These are phyloP conservation scores for Zoysia pacifica DNA, from an alignment of 176 grass and related monocot species.

Conservation along the genomic window DNA sequence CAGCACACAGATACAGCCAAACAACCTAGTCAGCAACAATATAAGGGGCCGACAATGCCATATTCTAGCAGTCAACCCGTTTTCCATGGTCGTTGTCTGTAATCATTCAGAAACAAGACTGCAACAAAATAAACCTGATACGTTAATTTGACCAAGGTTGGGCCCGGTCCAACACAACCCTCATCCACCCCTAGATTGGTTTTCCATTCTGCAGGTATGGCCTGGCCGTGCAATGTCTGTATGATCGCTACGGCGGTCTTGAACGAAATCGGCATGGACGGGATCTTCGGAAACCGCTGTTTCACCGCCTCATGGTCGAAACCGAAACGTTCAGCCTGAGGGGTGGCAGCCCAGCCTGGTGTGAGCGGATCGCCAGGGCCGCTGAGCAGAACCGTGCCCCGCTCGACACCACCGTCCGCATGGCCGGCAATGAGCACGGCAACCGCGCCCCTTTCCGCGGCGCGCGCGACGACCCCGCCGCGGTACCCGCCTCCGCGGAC, in stretches of 20 bases:
- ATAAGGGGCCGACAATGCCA: background rate
- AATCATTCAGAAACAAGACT: constrained; percentile 8
- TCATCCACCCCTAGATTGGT: background rate
- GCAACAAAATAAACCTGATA: constrained; percentile 53
- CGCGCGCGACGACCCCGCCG: constrained; percentile 66
- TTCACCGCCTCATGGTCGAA: constrained; percentile 50
- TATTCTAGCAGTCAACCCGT: background rate
- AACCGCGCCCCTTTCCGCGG: constrained; percentile 59
- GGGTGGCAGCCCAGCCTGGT: constrained; percentile 73
- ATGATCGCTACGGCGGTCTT: constrained; percentile 57
- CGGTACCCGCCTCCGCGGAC: constrained; percentile 63
- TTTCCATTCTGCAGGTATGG: constrained; percentile 55
- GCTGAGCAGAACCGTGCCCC: constrained; percentile 71
- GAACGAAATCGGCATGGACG: constrained; percentile 82
- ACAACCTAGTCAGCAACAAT: background rate
- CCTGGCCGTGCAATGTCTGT: constrained; percentile 55
- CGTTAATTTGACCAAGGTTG: constrained; percentile 77
- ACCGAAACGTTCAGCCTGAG: constrained; percentile 49
- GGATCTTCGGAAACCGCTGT: constrained; percentile 68
- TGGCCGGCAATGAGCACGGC: constrained; percentile 67
- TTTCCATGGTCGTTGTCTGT: constrained; percentile 1
- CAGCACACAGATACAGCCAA: constrained; percentile 15
- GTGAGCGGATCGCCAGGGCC: constrained; percentile 79
- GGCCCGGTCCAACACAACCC: constrained; percentile 63
- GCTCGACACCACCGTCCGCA: constrained; percentile 75